Percentiles rank a stretch among this genome's conserved stretches.
Conservation (phyloP, 2,329 filamentous ascomycete genomes). For the Colletotrichum somersetense region DNA sequence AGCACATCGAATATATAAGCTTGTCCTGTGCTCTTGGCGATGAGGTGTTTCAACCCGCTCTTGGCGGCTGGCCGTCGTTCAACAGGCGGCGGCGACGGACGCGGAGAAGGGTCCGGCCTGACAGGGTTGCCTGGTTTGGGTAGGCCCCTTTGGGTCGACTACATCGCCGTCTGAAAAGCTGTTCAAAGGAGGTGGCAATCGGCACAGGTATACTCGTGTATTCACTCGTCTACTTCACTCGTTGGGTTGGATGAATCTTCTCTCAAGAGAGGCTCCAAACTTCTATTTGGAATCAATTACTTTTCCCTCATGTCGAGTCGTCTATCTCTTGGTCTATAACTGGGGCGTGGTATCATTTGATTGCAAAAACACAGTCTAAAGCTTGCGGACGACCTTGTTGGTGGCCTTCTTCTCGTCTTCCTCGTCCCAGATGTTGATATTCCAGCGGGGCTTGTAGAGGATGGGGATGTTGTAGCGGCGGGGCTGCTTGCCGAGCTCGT, state of each 20-base stretch:
- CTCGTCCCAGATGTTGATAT: slow-evolving; percentile 68
- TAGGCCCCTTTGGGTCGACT: not conserved
- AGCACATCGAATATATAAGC: slow-evolving; percentile 36
- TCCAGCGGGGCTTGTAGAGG: slow-evolving; percentile 60
- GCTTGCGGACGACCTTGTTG: slow-evolving; percentile 60
- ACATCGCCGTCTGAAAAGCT: not conserved
- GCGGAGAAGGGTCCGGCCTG: not conserved
- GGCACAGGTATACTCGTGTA: no score
- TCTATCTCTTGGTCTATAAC: slow-evolving; percentile 18
- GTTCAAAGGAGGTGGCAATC: not conserved
- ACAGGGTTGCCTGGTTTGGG: not conserved
- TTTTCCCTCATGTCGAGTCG: slow-evolving; percentile 30
- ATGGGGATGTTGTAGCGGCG: slow-evolving; percentile 60
- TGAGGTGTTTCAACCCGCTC: slow-evolving; percentile 33
- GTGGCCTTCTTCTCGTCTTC: slow-evolving; percentile 63
- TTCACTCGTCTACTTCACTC: no score
- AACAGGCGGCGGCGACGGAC: not conserved
- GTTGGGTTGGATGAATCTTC: no score
- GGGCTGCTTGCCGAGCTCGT: slow-evolving; percentile 68
- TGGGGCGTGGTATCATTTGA: slow-evolving; percentile 33
- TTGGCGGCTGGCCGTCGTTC: slow-evolving; percentile 21
- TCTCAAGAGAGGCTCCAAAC: not conserved
- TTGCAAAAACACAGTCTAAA: slow-evolving; percentile 21
- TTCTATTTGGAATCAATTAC: not conserved
- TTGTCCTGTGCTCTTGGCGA: slow-evolving; percentile 39